Evolutionary conservation across 257 asterid species (phyloP).

Genomic region (Solanum appendiculatum): DNA sequence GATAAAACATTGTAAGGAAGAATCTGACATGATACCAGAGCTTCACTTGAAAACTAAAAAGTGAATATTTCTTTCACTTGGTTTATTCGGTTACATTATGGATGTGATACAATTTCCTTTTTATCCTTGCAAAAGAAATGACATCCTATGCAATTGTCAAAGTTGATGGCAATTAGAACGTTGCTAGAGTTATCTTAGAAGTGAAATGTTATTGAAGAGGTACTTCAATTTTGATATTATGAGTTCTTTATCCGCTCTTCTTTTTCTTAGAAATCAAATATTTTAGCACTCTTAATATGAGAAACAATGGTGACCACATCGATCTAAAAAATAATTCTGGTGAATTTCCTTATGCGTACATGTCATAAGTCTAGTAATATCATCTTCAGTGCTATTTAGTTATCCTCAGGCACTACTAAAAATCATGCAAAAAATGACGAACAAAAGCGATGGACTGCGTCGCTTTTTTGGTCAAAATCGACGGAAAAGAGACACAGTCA

Average conservation of each 20-base stretch:
- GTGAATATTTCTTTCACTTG: not conserved
- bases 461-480: too few species aligned
- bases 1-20: not conserved
- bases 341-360: not conserved
- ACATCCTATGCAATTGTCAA: not conserved
- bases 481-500: too few species aligned
- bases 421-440: too few species aligned
- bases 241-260: not conserved
- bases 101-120: not conserved
- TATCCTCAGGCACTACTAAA: too few species aligned
- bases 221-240: not conserved
- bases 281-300: not conserved
- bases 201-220: too few species aligned
- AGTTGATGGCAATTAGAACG: not conserved
- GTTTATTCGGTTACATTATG: not conserved
- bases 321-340: too few species aligned
- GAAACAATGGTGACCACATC: not conserved
- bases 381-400: not conserved
- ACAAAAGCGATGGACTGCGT: too few species aligned
- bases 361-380: not conserved
- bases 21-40: not conserved
- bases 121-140: not conserved
- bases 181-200: too few species aligned
- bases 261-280: not conserved
- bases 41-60: not conserved